phyloP scores from a whole-genome alignment of 164 flowering plant genomes.

The Chimonanthus praecox region DNA sequence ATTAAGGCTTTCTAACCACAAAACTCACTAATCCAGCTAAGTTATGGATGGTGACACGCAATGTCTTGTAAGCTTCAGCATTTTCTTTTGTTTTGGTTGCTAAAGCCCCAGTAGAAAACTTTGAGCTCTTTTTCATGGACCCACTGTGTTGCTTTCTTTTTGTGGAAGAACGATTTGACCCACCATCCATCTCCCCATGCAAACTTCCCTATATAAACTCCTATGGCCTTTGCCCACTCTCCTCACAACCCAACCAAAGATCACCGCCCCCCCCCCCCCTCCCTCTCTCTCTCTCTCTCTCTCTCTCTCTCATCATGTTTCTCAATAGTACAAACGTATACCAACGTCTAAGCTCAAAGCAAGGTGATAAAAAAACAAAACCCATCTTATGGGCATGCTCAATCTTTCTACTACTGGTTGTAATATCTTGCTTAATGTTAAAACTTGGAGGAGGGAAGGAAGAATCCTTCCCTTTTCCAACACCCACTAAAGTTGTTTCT shows the following conservation, averaged over 20 bases:
- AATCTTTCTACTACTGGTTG: conserved; percentile 8
- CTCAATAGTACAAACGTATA: conserved; percentile 7
- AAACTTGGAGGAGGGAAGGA: conserved; percentile 5
- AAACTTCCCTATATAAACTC: conserved; percentile 17
- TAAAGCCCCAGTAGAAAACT: too few relatives aligned
- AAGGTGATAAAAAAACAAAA: background rate
- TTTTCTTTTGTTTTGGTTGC: background rate
- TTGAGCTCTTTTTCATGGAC: too few relatives aligned
- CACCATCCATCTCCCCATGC: background rate
- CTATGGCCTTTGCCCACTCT: background rate
- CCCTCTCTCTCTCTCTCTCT: conserved; percentile 10
- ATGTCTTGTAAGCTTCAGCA: background rate
- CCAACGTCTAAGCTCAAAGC: background rate
- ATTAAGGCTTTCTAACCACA: background rate
- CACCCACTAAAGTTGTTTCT: background rate
- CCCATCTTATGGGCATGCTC: conserved; percentile 3
- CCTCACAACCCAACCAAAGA: background rate
- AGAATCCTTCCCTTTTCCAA: background rate
- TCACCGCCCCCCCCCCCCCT: background rate
- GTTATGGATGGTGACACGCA: background rate
- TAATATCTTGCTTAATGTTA: background rate
- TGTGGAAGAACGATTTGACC: background rate
- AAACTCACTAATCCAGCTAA: background rate
- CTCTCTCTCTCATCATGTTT: conserved; percentile 1
- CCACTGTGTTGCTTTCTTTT: background rate